These are phyloP conservation scores for Shiraia bambusicola DNA, from an alignment of 2,329 filamentous ascomycete species.

Conservation along the genomic window DNA sequence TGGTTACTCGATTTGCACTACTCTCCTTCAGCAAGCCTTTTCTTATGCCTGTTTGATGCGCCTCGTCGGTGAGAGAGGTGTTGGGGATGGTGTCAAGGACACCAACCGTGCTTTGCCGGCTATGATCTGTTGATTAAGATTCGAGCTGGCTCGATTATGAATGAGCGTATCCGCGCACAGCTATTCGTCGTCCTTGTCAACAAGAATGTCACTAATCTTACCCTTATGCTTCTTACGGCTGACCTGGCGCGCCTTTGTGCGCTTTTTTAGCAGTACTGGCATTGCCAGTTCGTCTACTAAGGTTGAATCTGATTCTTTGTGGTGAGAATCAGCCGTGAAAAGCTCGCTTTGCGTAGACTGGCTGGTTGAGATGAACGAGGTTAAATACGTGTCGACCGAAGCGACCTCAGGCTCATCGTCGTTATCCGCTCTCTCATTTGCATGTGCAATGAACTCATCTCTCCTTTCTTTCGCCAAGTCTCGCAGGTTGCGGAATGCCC, in stretches of 20 bases:
- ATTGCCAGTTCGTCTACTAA: background rate
- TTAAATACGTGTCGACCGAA: background rate
- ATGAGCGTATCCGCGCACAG: background rate
- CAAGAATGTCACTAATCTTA: background rate
- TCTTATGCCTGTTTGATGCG: constrained; percentile 7
- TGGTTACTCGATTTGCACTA: background rate
- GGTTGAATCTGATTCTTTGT: background rate
- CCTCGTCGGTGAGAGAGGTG: constrained; percentile 10
- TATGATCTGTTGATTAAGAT: constrained; percentile 3
- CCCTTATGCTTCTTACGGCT: background rate
- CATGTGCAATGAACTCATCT: constrained; percentile 16
- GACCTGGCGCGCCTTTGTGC: background rate
- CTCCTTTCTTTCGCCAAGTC: constrained; percentile 22
- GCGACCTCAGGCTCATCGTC: background rate
- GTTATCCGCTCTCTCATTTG: constrained; percentile 10
- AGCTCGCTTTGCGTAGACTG: background rate
- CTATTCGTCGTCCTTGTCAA: background rate
- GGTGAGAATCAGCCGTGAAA: background rate
- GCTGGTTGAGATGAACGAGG: background rate
- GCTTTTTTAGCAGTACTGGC: background rate
- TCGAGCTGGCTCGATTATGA: constrained; percentile 1
- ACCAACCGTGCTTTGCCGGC: constrained; percentile 5
- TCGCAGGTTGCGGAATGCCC: constrained; percentile 20
- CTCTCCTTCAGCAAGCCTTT: constrained; percentile 4
- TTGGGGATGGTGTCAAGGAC: constrained; percentile 4